These are phyloP conservation scores for Cyclocybe cylindracea DNA, from an alignment of 768 basidiomycete genomes.

Conservation along the genomic window DNA sequence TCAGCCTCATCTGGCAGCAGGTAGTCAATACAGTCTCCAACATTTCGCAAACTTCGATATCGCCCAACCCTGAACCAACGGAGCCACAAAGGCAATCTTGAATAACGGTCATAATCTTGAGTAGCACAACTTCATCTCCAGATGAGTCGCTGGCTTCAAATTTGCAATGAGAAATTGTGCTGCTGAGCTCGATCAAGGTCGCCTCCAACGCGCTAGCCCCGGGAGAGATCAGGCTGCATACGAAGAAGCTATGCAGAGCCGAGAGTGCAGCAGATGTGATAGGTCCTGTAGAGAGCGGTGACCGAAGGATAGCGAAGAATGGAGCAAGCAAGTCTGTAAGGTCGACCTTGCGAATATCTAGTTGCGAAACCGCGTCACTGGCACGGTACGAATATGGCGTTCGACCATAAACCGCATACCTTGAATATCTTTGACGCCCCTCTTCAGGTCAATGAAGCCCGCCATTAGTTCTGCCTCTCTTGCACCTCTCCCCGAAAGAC, in stretches of 20 bases:
- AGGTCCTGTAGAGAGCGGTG: conserved; percentile 92
- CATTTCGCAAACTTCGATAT: conserved; percentile 97
- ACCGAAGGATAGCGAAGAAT: conserved; percentile 92
- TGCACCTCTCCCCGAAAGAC: conserved; percentile 49
- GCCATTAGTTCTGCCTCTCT: conserved; percentile 86
- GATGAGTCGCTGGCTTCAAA: conserved; percentile 97
- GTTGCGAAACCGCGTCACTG: conserved; percentile 3
- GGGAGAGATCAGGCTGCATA: conserved; percentile 69
- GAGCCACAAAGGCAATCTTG: conserved; percentile 75
- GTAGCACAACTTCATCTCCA: conserved; percentile 94
- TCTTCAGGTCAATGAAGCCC: conserved; percentile 85
- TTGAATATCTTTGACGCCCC: conserved; percentile 67
- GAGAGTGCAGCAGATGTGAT: conserved; percentile 95
- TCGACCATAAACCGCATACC: conserved; percentile 41
- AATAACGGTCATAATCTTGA: conserved; percentile 90
- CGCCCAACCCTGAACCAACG: conserved; percentile 75
- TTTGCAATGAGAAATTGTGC: conserved; percentile 92
- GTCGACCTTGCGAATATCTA: conserved; percentile 62
- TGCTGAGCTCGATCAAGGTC: conserved; percentile 82
- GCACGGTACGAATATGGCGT: neutral
- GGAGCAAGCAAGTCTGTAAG: conserved; percentile 73
- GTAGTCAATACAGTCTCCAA: conserved; percentile 96
- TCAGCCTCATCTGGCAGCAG: conserved; percentile 95
- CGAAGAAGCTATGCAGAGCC: conserved; percentile 86
- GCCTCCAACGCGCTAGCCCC: conserved; percentile 56